phyloP scores from a whole-genome alignment of 148 eudicot genomes.

The Camellia japonica region DNA sequence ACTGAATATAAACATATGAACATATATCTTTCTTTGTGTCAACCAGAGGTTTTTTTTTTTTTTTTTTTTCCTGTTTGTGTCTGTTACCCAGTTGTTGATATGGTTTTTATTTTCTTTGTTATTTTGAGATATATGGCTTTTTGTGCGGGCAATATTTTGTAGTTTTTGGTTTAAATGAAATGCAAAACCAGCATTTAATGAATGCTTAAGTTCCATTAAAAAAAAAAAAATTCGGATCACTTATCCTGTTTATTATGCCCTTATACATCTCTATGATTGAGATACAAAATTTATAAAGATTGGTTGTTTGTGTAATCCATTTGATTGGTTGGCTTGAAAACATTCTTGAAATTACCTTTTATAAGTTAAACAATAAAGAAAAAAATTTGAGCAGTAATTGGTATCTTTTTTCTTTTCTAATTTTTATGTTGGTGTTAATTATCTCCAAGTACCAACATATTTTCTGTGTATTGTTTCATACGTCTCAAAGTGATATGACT shows the following conservation, averaged over 20 bases:
- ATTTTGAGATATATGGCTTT: not conserved
- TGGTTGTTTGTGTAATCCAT: not conserved
- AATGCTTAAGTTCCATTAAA: not conserved
- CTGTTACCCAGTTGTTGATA: not conserved
- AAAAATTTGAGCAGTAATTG: not conserved
- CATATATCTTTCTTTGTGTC: too few relatives aligned
- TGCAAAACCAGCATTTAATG: not conserved
- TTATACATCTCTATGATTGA: not conserved
- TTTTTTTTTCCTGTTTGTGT: not conserved
- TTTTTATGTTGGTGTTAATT: not conserved
- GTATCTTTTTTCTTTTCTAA: not conserved
- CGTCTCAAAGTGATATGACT: slow-evolving; percentile 1
- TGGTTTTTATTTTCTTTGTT: not conserved
- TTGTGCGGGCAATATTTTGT: not conserved
- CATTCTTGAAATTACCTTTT: not conserved
- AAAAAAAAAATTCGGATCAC: not conserved
- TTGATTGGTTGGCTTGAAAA: not conserved
- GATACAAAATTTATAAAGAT: not conserved
- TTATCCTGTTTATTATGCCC: slow-evolving; percentile 1
- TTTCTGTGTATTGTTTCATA: not conserved
- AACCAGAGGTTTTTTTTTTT: too few relatives aligned
- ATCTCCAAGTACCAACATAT: not conserved
- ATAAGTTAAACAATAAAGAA: not conserved
- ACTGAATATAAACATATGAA: too few relatives aligned
- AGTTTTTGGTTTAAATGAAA: not conserved